Conservation (phyloP, 495 filamentous ascomycete species). For the Penicillium fimorum region DNA sequence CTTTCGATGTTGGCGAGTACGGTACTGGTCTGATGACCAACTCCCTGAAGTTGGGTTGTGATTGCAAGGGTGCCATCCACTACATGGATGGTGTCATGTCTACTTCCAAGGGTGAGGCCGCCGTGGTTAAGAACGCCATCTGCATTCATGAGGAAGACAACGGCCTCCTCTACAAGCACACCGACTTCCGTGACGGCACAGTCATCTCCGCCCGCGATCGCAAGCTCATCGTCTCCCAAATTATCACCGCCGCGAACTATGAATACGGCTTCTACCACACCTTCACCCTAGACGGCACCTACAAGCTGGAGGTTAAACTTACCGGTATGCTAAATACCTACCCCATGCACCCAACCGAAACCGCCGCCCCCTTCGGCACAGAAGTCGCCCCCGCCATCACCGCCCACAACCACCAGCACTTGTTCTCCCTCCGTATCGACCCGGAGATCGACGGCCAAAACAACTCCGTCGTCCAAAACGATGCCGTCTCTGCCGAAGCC, state of each 20-base stretch:
- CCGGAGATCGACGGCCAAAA: constrained; percentile 53
- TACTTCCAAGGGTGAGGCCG: constrained; percentile 55
- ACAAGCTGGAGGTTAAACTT: constrained; percentile 48
- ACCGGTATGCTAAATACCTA: constrained; percentile 72
- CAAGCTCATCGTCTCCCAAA: constrained; percentile 67
- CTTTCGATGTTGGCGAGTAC: constrained; percentile 76
- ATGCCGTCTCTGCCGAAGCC: constrained; percentile 40
- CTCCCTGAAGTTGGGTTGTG: constrained; percentile 67
- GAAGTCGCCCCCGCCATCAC: constrained; percentile 45
- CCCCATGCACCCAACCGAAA: constrained; percentile 43
- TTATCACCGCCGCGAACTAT: constrained; percentile 64
- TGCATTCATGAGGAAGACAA: constrained; percentile 76
- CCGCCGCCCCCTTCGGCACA: constrained; percentile 49
- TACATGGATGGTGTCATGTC: constrained; percentile 63
- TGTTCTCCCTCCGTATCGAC: constrained; percentile 54
- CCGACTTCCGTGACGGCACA: constrained; percentile 70
- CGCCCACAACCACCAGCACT: constrained; percentile 55
- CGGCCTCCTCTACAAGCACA: constrained; percentile 80
- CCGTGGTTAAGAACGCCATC: constrained; percentile 67
- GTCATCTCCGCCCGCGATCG: constrained; percentile 65
- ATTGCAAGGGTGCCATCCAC: constrained; percentile 73
- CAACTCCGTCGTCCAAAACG: constrained; percentile 50
- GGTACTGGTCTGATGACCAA: constrained; percentile 75
- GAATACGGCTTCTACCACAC: constrained; percentile 59
- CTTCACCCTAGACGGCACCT: constrained; percentile 51